Base-by-base conservation (phyloP, 139 green algal genomes). In the Spirogloea muscicola region DNA sequence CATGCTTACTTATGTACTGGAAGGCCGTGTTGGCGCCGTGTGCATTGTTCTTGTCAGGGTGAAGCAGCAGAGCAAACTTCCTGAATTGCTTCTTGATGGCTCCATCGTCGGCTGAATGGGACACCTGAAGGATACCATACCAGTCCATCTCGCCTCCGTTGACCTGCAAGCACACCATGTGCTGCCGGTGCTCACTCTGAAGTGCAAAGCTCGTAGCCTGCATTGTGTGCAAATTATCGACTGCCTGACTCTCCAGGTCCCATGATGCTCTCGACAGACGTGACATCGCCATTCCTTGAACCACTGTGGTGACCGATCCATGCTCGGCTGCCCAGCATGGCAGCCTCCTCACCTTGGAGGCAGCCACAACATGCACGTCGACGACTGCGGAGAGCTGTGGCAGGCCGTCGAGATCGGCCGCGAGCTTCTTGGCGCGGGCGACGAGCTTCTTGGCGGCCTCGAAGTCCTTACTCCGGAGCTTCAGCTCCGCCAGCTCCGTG, bases 41-140 rank as follows among this genome's bases (percentile, higher is more conserved):
- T 5, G 16, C 51, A 18, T 68, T 64, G 49, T 81, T 81, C 44
- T 81, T 81, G 65, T 81, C 73, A 7, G 73, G 73, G 37, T 81
- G 73, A 10, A 81, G 65, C 3, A 77, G 64, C 27, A 81, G 33
- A 21, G 73, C 73, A 2, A 67, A 31, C 9, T 77, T 77, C 0
- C 64, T 33, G 13, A 77, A 81, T n/a, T 71, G 42, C 37, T 81
- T 77, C 73, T 77, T 81, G 10, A 81, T 68, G 34, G 46, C 4
- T n/a, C n/a, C 33, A 2, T 80, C 72, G 39, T 77, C 73, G 18
- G 68, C 64, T 18, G 49, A 33, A 58, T 37, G 10, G 5, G 33
- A 21, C 0, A 80, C 40, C n/a, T 80, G 36, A n/a, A 80, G 25
- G 27, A 80, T 77, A 13, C n/a, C 29, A 42, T 80, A 80, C 62